These are phyloP conservation scores for Fragosphaeria purpurea DNA, from an alignment of 2,329 filamentous ascomycete genomes.

Conservation along the genomic window DNA sequence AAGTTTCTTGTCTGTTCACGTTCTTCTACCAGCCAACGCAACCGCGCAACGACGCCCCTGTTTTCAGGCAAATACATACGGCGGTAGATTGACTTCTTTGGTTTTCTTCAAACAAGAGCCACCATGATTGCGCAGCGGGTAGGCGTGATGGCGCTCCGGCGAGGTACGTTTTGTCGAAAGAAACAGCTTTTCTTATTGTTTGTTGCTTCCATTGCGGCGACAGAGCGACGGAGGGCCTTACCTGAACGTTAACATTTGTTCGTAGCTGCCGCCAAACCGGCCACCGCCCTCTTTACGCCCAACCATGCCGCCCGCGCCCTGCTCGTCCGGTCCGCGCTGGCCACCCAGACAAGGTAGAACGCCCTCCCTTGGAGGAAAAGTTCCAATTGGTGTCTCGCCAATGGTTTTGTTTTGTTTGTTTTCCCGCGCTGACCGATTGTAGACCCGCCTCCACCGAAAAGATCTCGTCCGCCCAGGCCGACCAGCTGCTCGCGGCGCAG, in stretches of 20 bases:
- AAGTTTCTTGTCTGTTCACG: conserved; percentile 11
- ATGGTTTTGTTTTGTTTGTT: not conserved
- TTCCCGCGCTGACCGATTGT: conserved; percentile 18
- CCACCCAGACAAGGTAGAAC: conserved; percentile 37
- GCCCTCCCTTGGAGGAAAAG: not conserved
- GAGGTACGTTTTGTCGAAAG: conserved; percentile 32
- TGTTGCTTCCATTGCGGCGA: too few species aligned
- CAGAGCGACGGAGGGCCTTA: too few species aligned
- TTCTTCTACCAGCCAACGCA: conserved; percentile 9
- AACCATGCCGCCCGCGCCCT: conserved; percentile 35
- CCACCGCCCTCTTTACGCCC: conserved; percentile 36
- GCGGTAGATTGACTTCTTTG: too few species aligned
- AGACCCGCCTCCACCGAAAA: conserved; percentile 47
- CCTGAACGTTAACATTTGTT: too few species aligned
- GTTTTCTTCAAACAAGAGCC: not conserved
- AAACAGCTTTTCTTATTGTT: not conserved
- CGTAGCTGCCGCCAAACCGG: conserved; percentile 29
- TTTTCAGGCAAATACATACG: too few species aligned
- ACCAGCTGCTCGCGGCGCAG: conserved; percentile 67
- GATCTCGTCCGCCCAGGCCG: conserved; percentile 41
- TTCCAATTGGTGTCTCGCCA: too few species aligned
- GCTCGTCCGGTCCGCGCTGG: conserved; percentile 30
- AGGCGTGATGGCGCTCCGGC: conserved; percentile 48
- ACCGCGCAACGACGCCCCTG: too few species aligned
- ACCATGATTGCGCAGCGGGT: conserved; percentile 48